phyloP scores from a whole-genome alignment of 2,329 filamentous ascomycete genomes.

The Biscogniauxia marginata region DNA sequence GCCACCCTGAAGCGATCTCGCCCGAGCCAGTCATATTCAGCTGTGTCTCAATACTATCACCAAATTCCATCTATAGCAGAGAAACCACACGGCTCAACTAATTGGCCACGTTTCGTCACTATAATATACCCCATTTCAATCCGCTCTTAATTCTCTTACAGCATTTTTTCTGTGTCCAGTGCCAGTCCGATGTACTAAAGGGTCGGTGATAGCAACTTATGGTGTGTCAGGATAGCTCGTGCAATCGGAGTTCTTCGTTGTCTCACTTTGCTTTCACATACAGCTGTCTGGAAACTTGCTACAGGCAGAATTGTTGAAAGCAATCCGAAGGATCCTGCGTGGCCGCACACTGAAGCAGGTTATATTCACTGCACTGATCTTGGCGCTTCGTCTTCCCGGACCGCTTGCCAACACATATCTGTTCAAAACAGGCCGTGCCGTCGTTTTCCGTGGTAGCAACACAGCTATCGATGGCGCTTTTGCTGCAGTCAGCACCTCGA shows the following conservation, averaged over 20 bases:
- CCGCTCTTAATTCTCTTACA: too few relatives aligned
- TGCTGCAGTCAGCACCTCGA: conserved; percentile 9
- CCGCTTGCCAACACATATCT: conserved; percentile 19
- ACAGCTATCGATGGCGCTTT: conserved; percentile 14
- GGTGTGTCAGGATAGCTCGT: too few relatives aligned
- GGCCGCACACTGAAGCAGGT: conserved; percentile 25
- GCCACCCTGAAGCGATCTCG: background rate
- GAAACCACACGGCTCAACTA: too few relatives aligned
- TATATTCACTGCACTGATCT: conserved; percentile 27
- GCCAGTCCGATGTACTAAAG: too few relatives aligned
- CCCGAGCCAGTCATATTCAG: background rate
- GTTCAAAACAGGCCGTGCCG: conserved; percentile 21
- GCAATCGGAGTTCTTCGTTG: too few relatives aligned
- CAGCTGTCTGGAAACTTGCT: background rate
- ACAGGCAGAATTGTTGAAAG: conserved; percentile 26
- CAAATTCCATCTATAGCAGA: background rate
- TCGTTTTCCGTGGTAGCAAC: conserved; percentile 18
- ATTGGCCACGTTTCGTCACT: too few relatives aligned
- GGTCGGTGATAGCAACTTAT: background rate
- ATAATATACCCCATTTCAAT: too few relatives aligned
- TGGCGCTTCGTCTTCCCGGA: conserved; percentile 18
- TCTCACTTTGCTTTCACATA: background rate
- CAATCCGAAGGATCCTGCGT: conserved; percentile 25
- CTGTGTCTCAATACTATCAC: background rate
- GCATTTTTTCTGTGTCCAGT: too few relatives aligned